Evolutionary conservation across 805 yeast genomes (phyloP).

Genomic region (Osmozyma mogii): DNA sequence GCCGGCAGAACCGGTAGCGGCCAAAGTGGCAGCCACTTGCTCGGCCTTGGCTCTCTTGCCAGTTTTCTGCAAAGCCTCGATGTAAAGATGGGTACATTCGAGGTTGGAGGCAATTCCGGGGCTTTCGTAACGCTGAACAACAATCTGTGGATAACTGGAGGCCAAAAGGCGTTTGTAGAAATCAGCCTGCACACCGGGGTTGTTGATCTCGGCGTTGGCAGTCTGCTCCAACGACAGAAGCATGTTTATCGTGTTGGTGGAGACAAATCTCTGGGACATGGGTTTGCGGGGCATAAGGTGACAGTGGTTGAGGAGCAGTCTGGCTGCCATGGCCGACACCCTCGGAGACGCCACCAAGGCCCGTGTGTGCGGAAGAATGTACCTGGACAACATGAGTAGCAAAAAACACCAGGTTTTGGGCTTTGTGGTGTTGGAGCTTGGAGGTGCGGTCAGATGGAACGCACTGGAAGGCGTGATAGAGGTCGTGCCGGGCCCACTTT

Average conservation of each 20-base stretch:
- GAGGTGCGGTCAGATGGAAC: too few relatives aligned
- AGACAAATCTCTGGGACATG: constrained; percentile 11
- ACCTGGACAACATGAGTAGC: too few relatives aligned
- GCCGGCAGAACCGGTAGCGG: constrained; percentile 6
- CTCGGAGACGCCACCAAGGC: too few relatives aligned
- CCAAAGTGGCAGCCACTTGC: constrained; percentile 43
- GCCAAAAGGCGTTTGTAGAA: constrained; percentile 70
- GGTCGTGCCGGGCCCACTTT: too few relatives aligned
- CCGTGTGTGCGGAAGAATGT: too few relatives aligned
- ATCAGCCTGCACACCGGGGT: constrained; percentile 70
- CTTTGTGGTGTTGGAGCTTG: too few relatives aligned
- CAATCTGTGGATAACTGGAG: constrained; percentile 90
- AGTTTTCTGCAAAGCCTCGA: constrained; percentile 69
- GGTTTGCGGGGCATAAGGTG: too few relatives aligned
- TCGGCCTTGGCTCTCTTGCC: constrained; percentile 79
- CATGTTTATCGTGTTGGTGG: constrained; percentile 20
- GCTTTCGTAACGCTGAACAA: constrained; percentile 88
- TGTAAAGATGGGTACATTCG: constrained; percentile 72
- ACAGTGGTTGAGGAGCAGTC: too few relatives aligned
- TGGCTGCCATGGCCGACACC: too few relatives aligned
- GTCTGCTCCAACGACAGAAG: constrained; percentile 56
- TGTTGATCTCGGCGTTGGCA: constrained; percentile 72
- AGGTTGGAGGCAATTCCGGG: constrained; percentile 82
- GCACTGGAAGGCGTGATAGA: too few relatives aligned
- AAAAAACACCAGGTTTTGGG: too few relatives aligned